phyloP scores from a whole-genome alignment of 2,329 filamentous ascomycete genomes.

The Botrytis fragariae region DNA sequence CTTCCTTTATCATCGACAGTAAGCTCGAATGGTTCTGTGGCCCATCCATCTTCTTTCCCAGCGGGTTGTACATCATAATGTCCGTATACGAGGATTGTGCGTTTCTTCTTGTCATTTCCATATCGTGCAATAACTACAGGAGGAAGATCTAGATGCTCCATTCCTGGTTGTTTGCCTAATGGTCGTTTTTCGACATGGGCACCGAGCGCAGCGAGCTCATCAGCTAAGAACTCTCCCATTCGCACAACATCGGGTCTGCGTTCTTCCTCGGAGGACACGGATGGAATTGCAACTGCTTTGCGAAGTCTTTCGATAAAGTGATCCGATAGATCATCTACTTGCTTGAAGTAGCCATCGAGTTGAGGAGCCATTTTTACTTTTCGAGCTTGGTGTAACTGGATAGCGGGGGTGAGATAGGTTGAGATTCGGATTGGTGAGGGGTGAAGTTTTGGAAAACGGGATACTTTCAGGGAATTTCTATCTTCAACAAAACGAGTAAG shows the following conservation, averaged over 20 bases:
- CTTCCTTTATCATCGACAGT: slow-evolving; percentile 84
- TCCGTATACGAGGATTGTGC: slow-evolving; percentile 93
- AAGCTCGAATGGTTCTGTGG: slow-evolving; percentile 88
- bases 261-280: slow-evolving; percentile 86
- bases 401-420: slow-evolving; percentile 33
- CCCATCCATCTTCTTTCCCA: slow-evolving; percentile 90
- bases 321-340: slow-evolving; percentile 77
- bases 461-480: not conserved
- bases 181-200: slow-evolving; percentile 83
- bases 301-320: slow-evolving; percentile 87
- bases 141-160: slow-evolving; percentile 85
- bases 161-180: slow-evolving; percentile 88
- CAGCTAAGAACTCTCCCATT: slow-evolving; percentile 90
- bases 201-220: slow-evolving; percentile 78
- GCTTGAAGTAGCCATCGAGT: slow-evolving; percentile 87
- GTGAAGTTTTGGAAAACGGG: not conserved
- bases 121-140: slow-evolving; percentile 91
- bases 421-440: slow-evolving; percentile 11
- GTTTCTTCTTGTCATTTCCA: slow-evolving; percentile 87
- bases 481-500: not conserved
- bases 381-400: slow-evolving; percentile 53
- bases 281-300: slow-evolving; percentile 93
- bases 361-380: slow-evolving; percentile 76
- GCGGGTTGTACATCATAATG: slow-evolving; percentile 99
- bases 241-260: slow-evolving; percentile 88